Evolutionary conservation across 2,329 filamentous ascomycete species (phyloP).

Genomic region (Stagonosporopsis chrysanthemi): DNA sequence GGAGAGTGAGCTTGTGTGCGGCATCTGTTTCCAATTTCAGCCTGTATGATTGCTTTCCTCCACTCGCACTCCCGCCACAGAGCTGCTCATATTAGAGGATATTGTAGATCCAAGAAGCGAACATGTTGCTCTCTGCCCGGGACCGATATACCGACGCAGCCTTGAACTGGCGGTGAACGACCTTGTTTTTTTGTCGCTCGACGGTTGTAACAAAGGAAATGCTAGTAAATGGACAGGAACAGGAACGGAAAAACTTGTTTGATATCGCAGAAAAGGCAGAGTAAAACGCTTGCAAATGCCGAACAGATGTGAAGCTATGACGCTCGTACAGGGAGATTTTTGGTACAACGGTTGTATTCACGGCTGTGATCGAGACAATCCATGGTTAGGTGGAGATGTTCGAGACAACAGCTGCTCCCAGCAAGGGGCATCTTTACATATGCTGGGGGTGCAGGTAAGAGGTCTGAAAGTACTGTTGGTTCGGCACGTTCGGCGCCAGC

Average conservation of each 20-base stretch:
- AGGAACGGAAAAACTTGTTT: conserved; percentile 33
- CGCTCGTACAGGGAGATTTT: conserved; percentile 48
- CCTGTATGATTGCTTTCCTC: conserved; percentile 37
- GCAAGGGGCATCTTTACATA: conserved; percentile 33
- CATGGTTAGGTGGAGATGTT: conserved; percentile 26
- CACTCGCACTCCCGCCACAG: conserved; percentile 30
- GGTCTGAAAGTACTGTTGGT: conserved; percentile 48
- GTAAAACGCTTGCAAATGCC: conserved; percentile 50
- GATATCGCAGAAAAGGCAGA: conserved; percentile 43
- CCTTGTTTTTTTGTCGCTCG: conserved; percentile 34
- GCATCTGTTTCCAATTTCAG: conserved; percentile 46
- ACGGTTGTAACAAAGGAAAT: conserved; percentile 47
- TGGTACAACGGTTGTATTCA: conserved; percentile 46
- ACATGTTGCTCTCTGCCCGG: conserved; percentile 24
- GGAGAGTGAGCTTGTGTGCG: conserved; percentile 46
- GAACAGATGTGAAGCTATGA: conserved; percentile 50
- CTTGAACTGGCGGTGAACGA: conserved; percentile 24
- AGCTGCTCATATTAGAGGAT: conserved; percentile 45
- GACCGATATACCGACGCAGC: conserved; percentile 25
- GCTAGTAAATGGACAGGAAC: conserved; percentile 37
- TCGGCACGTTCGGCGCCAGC: conserved; percentile 38
- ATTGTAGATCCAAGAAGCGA: conserved; percentile 34
- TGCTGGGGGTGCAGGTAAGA: conserved; percentile 48
- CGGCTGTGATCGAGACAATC: conserved; percentile 20
- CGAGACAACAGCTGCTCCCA: conserved; percentile 25